Evolutionary conservation across 768 basidiomycete genomes (phyloP).

Genomic region (Macrocybe gigantea): DNA sequence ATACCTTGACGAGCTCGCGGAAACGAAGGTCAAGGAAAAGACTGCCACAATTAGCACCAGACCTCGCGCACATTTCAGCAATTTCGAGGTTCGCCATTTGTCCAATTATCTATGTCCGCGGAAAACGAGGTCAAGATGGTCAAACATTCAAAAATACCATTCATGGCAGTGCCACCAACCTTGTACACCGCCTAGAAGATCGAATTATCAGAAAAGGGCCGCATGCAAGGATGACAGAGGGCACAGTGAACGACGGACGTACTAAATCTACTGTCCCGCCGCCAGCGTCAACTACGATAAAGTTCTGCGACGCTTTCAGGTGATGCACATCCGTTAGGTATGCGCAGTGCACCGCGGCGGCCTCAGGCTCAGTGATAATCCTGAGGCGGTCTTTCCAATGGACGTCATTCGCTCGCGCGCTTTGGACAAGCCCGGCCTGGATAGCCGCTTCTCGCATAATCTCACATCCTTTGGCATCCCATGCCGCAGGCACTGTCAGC

Average conservation of each 20-base stretch:
- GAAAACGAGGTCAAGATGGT: not conserved
- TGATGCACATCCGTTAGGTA: conserved; percentile 77
- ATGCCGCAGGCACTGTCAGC: conserved; percentile 85
- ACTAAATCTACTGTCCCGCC: conserved; percentile 63
- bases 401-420: conserved; percentile 60
- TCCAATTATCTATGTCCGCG: conserved; percentile 59
- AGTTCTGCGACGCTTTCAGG: conserved; percentile 74
- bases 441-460: conserved; percentile 86
- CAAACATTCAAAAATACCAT: not conserved
- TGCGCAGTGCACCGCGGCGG: conserved; percentile 88
- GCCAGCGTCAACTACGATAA: conserved; percentile 90
- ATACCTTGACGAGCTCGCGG: conserved; percentile 68
- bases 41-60: conserved; percentile 83
- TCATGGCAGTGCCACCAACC: conserved; percentile 15
- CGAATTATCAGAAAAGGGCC: conserved; percentile 16
- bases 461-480: conserved; percentile 82
- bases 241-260: conserved; percentile 5
- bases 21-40: conserved; percentile 86
- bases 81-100: conserved; percentile 80
- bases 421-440: conserved; percentile 72
- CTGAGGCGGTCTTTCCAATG: conserved; percentile 76
- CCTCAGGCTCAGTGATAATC: conserved; percentile 82
- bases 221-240: conserved; percentile 8
- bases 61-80: conserved; percentile 84
- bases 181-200: conserved; percentile 49